A percentile compares a stretch with the other conserved stretches of the same genome.
Evolutionary conservation across 495 filamentous ascomycete genomes (phyloP).

Genomic region (Penicillium alfredii): DNA sequence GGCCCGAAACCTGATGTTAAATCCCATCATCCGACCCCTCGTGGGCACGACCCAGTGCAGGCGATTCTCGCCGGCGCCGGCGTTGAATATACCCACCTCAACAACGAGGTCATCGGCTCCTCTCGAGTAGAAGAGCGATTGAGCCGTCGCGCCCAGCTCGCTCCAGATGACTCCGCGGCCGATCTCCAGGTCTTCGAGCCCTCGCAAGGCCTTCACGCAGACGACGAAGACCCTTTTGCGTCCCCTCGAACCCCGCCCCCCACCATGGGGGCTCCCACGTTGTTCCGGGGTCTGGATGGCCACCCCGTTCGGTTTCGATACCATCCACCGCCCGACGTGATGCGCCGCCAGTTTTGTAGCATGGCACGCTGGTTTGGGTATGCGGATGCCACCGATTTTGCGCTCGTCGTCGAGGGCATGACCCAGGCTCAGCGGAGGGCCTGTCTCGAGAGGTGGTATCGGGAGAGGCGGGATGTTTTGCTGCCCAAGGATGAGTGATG

Average conservation of each 20-base stretch:
- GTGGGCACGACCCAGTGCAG: conserved; percentile 69
- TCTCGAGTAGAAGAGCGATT: conserved; percentile 78
- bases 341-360: conserved; percentile 78
- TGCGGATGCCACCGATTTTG: conserved; percentile 74
- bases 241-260: neutral
- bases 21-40: no score
- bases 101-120: conserved; percentile 90
- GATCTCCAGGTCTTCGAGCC: conserved; percentile 47
- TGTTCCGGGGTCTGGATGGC: conserved; percentile 14
- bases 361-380: conserved; percentile 83
- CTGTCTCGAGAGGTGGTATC: conserved; percentile 79
- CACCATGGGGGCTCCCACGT: no score
- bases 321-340: conserved; percentile 68
- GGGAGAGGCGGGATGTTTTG: conserved; percentile 41
- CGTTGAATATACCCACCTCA: conserved; percentile 93
- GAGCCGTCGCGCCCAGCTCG: conserved; percentile 65
- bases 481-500: conserved; percentile 2
- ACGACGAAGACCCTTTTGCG: neutral
- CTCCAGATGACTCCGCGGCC: conserved; percentile 41
- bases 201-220: conserved; percentile 19
- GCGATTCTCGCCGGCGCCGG: conserved; percentile 86
- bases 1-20: neutral
- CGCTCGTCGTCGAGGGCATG: conserved; percentile 88
- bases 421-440: conserved; percentile 77
- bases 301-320: conserved; percentile 55